Evolutionary conservation across 768 basidiomycete genomes (phyloP), one percentile per base, ranked within the genome.

Genomic region (Boletus coccyginus): DNA sequence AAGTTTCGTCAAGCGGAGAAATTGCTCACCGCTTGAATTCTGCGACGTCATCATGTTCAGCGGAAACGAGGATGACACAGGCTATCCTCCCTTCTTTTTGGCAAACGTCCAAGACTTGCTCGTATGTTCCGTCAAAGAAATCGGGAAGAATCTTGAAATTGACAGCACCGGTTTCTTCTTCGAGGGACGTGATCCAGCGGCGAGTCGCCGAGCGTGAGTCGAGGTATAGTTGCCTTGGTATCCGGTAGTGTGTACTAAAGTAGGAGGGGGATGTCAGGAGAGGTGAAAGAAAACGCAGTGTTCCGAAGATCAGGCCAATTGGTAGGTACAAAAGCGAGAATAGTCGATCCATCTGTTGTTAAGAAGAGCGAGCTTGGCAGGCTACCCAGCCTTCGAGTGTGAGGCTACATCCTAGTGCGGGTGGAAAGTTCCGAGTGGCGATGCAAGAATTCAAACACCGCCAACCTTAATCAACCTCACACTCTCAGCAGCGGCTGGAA

Each of bases 11-110:
- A 29, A 29, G 10, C 31, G 10, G 46, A 27, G 36, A 7, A 36
- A 50, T 11, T 1, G 63, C 81, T 24, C 27, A 88, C 88, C 86
- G 81, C 72, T 95, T 95, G 76, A 98, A 98, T 59, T 86, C 87
- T 2, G 84, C 75, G 24, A 88, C 89, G 60, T 94, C 87, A 66
- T 98, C 94, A 63, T 99, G 94, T 66, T 97, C 94, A 38, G 86
- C 85, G 63, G 90, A 93, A 55, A 92, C 86, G 32, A 98, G 76
- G 5, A 98, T 72, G 3, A 94, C 81, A 63, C 93, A 91, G 0
- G 87, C 87, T 50, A 97, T 78, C 68, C 82, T 83, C 21, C 78
- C 74, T 43, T 95, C 89, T 48, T 77, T 81, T 67, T 92, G 83
- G 57, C 92, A 90, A 39, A 70, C 66, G 50, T 82, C 78, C 58